Conservation (phyloP, 176 grass and related monocot species). For the Paspalum notatum region DNA sequence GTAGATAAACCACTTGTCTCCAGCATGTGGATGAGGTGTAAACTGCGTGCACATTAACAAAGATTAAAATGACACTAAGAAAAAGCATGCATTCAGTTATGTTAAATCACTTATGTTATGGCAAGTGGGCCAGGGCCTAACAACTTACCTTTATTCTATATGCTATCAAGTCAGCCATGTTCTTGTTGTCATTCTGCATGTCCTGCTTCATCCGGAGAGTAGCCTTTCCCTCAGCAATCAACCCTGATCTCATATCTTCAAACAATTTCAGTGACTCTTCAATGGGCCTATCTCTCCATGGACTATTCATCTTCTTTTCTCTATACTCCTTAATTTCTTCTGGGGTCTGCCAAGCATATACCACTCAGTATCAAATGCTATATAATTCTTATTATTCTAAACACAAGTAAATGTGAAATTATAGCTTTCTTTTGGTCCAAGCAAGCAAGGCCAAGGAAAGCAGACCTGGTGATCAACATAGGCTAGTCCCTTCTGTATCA, state of each 20-base stretch:
- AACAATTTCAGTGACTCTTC: conserved; percentile 81
- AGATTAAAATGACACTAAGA: conserved; percentile 6
- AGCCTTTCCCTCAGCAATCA: conserved; percentile 80
- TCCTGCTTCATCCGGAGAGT: conserved; percentile 90
- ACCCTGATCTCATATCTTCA: conserved; percentile 78
- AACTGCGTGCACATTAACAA: conserved; percentile 53
- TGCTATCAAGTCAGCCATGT: conserved; percentile 92
- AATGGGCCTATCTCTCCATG: conserved; percentile 86
- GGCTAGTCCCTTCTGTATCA: conserved; percentile 28
- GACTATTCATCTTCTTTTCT: conserved; percentile 90
- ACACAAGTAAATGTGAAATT: neutral
- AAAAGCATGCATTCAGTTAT: neutral
- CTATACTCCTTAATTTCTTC: conserved; percentile 93
- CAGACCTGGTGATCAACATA: conserved; percentile 27
- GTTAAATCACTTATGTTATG: conserved; percentile 12
- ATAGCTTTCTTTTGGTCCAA: neutral
- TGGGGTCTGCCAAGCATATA: conserved; percentile 59
- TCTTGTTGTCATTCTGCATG: conserved; percentile 99
- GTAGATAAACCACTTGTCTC: conserved; percentile 97
- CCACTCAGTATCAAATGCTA: conserved; percentile 17
- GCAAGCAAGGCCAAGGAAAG: neutral
- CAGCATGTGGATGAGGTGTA: conserved; percentile 85
- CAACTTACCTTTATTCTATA: conserved; percentile 98
- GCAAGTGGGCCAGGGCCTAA: too few relatives aligned
- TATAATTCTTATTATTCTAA: neutral